A percentile compares a stretch with the other conserved stretches of the same genome.
These are phyloP conservation scores for Leccinum uliginosum DNA, from an alignment of 768 basidiomycete genomes.

Conservation along the genomic window DNA sequence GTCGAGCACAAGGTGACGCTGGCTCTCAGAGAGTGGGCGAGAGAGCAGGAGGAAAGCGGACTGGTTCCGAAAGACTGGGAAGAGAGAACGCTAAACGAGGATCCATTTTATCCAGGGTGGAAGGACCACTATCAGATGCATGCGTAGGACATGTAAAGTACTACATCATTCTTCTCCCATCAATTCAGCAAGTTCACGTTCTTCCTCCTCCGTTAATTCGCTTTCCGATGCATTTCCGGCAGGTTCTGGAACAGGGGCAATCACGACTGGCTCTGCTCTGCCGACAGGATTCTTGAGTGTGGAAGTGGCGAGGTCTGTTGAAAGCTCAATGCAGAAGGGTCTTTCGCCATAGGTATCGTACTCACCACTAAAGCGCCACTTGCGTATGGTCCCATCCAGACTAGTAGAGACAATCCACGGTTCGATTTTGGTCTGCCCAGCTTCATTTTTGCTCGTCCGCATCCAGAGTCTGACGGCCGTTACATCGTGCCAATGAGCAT, in stretches of 20 bases:
- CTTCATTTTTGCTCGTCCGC: constrained; percentile 41
- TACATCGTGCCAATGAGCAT: constrained; percentile 91
- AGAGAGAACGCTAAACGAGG: constrained; percentile 45
- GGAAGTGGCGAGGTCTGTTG: constrained; percentile 26
- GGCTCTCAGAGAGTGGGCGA: constrained; percentile 41
- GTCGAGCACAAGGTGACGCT: constrained; percentile 44
- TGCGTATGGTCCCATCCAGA: constrained; percentile 82
- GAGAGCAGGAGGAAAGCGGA: constrained; percentile 45
- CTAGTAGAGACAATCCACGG: constrained; percentile 82
- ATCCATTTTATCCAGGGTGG: constrained; percentile 51
- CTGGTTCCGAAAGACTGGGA: constrained; percentile 46
- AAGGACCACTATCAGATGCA: constrained; percentile 24
- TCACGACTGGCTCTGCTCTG: constrained; percentile 13
- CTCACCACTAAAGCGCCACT: constrained; percentile 73
- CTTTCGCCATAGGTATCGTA: background rate
- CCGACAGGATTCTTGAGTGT: constrained; percentile 20
- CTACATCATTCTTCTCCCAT: constrained; percentile 38
- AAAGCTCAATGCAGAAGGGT: background rate
- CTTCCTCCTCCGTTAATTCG: constrained; percentile 81
- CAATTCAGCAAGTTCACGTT: constrained; percentile 81
- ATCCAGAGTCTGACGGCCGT: constrained; percentile 72
- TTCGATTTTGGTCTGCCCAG: constrained; percentile 50
- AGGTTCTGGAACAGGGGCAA: constrained; percentile 27
- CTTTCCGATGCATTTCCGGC: constrained; percentile 27
- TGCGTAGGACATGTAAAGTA: constrained; percentile 4